Conservation (phyloP, 2,329 filamentous ascomycete species). For the Trichoderma sp. region DNA sequence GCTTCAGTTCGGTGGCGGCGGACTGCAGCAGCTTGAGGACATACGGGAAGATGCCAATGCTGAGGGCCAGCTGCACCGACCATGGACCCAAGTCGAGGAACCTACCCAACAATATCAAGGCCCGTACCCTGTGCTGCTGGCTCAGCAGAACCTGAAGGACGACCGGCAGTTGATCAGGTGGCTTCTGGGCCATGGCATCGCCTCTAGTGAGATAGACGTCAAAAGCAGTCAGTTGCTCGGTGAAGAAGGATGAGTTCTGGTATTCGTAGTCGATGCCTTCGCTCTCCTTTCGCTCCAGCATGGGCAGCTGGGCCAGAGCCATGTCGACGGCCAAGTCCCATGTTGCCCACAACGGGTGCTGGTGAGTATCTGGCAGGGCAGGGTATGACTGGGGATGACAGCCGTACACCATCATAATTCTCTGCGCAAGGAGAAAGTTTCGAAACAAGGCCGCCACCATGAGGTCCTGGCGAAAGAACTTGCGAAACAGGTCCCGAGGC, state of each 20-base stretch:
- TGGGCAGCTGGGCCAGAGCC: constrained; percentile 85
- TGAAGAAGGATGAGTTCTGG: constrained; percentile 92
- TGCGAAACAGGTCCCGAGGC: constrained; percentile 87
- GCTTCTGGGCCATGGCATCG: constrained; percentile 77
- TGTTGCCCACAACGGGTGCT: constrained; percentile 93
- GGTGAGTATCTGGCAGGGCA: constrained; percentile 88
- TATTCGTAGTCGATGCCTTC: constrained; percentile 84
- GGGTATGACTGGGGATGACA: constrained; percentile 94
- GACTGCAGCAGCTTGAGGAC: constrained; percentile 97
- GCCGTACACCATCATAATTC: constrained; percentile 94
- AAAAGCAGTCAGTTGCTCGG: constrained; percentile 94
- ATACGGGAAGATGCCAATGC: constrained; percentile 98
- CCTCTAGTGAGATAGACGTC: constrained; percentile 89
- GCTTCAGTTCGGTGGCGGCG: constrained; percentile 89
- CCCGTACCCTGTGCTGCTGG: constrained; percentile 89
- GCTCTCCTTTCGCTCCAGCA: constrained; percentile 76
- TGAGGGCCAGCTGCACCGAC: constrained; percentile 97
- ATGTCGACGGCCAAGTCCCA: constrained; percentile 98
- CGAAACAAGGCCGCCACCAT: constrained; percentile 99
- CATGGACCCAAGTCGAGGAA: constrained; percentile 95
- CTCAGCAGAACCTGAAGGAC: constrained; percentile 94
- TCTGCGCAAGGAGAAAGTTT: constrained; percentile 91
- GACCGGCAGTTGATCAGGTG: constrained; percentile 92
- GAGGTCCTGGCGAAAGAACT: constrained; percentile 93
- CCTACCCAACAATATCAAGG: constrained; percentile 86